Evolutionary conservation across 2,329 filamentous ascomycete species (phyloP), one percentile per base, ranked within the genome.

Genomic region (Neocucurbitaria cava): DNA sequence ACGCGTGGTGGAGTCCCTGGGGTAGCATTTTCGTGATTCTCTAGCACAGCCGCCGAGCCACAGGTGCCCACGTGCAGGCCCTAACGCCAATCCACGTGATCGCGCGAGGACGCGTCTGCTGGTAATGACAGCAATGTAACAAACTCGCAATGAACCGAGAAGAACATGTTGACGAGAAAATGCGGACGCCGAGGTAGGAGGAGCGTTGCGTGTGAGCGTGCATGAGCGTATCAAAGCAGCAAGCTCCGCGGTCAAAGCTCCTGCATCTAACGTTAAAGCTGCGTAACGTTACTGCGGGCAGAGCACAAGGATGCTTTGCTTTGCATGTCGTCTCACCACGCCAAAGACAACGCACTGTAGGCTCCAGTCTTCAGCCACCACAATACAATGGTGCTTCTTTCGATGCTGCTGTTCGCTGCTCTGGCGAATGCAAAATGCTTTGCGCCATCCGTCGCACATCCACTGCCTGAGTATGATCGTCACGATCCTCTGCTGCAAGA

Each of bases 391-490:
- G 24, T 65, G 17, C 46, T 56, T 23, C 9, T 62, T 4, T 41
- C 46, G 20, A 30, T 28, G 9, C n/a, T 64, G 5, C 30, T 64
- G 9, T 42, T 56, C 9, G 58, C 49, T 28, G 52, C 54, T 20
- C 44, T 61, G 15, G 64, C 40, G 2, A 49, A 47, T 13, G 68
- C 68, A 7, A 63, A 46, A 42, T 79, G 76, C 56, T 73, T 70
- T 54, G 75, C 77, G 41, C 71, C 73, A 5, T 69, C 63, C 9
- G 64, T 70, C n/a, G 76, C 76, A 6, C 76, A 77, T 48, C 76
- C 74, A n/a, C 60, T 69, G 11, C 76, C 76, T 45, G 52, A 62
- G 1, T 67, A 74, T 45, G 66, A 72, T 30, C 39, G 46, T 3
- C 40, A 69, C 40, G 64, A 73, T 48, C 53, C 62, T n/a, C 31